phyloP scores from a whole-genome alignment of 2,329 filamentous ascomycete genomes.

The Nannizzia gypsea region DNA sequence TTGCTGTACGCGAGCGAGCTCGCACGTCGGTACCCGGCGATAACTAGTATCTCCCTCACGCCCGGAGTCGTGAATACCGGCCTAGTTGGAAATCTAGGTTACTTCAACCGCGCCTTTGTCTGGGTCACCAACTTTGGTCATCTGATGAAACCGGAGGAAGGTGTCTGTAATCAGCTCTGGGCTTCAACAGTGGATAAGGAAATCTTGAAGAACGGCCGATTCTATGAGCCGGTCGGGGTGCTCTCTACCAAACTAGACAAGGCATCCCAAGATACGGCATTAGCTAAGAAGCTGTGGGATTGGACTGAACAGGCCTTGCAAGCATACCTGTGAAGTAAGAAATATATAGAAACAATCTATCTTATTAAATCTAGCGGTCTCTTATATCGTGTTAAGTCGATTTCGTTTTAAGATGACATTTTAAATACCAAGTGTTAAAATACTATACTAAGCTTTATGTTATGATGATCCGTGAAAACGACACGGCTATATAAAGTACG shows the following conservation, averaged over 20 bases:
- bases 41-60: constrained; percentile 38
- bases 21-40: constrained; percentile 31
- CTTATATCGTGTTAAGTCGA: too few relatives aligned
- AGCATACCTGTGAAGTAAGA: background rate
- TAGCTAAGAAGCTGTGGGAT: constrained; percentile 31
- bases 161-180: constrained; percentile 34
- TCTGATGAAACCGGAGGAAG: constrained; percentile 19
- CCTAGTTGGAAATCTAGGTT: constrained; percentile 25
- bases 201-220: constrained; percentile 41
- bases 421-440: too few relatives aligned
- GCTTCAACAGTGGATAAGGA: constrained; percentile 25
- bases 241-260: constrained; percentile 4
- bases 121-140: constrained; percentile 16
- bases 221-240: constrained; percentile 17
- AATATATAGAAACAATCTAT: background rate
- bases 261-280: constrained; percentile 22
- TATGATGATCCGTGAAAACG: too few relatives aligned
- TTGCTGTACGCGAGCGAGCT: constrained; percentile 31
- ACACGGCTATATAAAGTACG: too few relatives aligned
- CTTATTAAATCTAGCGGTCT: too few relatives aligned
- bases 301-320: constrained; percentile 29
- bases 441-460: too few relatives aligned
- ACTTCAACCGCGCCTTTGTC: constrained; percentile 12
- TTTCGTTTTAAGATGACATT: too few relatives aligned
- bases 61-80: constrained; percentile 37